These are phyloP conservation scores for Cruciata laevipes DNA, from an alignment of 257 asterid genomes.

Conservation along the genomic window DNA sequence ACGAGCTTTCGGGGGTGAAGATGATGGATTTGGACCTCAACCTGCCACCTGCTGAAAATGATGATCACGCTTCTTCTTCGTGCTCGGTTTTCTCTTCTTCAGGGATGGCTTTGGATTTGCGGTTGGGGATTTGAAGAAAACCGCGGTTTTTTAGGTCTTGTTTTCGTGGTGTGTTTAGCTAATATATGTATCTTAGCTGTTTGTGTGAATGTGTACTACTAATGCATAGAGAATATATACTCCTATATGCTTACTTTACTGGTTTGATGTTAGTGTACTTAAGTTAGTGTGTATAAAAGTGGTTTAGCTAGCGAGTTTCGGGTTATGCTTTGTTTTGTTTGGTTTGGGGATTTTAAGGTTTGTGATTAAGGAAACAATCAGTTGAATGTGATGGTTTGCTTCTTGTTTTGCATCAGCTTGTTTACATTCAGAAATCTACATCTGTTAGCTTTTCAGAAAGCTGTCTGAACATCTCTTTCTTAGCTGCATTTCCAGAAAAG, in stretches of 20 bases:
- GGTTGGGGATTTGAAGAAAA: slow-evolving; percentile 50
- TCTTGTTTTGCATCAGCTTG: not conserved
- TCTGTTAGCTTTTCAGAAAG: not conserved
- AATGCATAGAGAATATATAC: slow-evolving; percentile 8
- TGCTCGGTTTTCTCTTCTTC: slow-evolving; percentile 21
- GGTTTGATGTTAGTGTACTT: not conserved
- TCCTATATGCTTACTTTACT: not conserved
- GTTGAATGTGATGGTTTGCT: not conserved
- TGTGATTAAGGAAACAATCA: not conserved
- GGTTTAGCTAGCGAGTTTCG: not conserved
- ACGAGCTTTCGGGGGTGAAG: slow-evolving; percentile 16
- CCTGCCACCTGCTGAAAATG: slow-evolving; percentile 20
- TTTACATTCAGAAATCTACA: not conserved
- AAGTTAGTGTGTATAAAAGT: not conserved
- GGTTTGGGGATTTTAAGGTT: not conserved
- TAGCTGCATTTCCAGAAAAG: not conserved
- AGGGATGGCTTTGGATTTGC: slow-evolving; percentile 35
- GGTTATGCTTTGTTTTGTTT: not conserved
- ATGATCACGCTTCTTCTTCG: slow-evolving; percentile 14
- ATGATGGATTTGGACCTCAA: slow-evolving; percentile 33
- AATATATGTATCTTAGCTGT: not conserved
- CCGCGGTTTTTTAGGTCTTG: slow-evolving; percentile 1
- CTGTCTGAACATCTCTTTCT: not conserved
- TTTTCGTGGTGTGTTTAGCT: not conserved
- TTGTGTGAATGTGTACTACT: slow-evolving; percentile 9